Evolutionary conservation across 768 basidiomycete genomes (phyloP).

Genomic region (Mycena metata): DNA sequence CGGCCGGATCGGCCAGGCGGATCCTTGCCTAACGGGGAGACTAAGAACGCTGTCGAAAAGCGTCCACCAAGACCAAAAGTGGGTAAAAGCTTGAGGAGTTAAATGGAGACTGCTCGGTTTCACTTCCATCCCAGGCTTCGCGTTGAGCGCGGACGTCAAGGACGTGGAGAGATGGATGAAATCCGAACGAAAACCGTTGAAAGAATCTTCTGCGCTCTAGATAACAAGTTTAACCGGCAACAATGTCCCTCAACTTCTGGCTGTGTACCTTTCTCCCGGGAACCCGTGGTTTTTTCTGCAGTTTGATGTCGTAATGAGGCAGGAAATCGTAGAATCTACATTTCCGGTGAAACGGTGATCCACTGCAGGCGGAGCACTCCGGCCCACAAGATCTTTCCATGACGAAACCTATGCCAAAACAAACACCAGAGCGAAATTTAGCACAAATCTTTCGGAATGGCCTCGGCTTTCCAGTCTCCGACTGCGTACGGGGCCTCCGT

Average conservation of each 20-base stretch:
- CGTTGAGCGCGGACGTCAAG: conserved; percentile 73
- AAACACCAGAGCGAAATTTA: conserved; percentile 84
- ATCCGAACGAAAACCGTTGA: conserved; percentile 90
- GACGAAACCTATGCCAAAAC: conserved; percentile 87
- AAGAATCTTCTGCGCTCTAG: conserved; percentile 77
- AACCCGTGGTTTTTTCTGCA: conserved; percentile 61
- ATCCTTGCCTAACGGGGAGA: conserved; percentile 91
- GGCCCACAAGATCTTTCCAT: conserved; percentile 86
- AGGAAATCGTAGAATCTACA: conserved; percentile 87
- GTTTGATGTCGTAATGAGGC: conserved; percentile 82
- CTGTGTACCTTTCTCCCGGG: conserved; percentile 63
- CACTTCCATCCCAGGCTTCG: conserved; percentile 42
- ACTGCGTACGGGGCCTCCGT: conserved; percentile 38
- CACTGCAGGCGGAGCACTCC: conserved; percentile 74
- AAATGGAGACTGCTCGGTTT: conserved; percentile 84
- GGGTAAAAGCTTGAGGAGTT: conserved; percentile 85
- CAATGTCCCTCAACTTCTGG: not conserved
- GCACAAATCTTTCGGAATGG: conserved; percentile 82
- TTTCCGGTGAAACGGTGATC: conserved; percentile 75
- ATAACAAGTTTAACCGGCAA: conserved; percentile 19
- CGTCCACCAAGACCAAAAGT: conserved; percentile 94
- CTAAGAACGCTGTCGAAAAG: conserved; percentile 85
- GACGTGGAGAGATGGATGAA: conserved; percentile 95
- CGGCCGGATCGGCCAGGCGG: conserved; percentile 76
- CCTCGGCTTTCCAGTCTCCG: conserved; percentile 35